These are phyloP conservation scores for Cutaneotrichosporon sp. DNA, from an alignment of 1,284 basidiomycete genomes.

Conservation along the genomic window DNA sequence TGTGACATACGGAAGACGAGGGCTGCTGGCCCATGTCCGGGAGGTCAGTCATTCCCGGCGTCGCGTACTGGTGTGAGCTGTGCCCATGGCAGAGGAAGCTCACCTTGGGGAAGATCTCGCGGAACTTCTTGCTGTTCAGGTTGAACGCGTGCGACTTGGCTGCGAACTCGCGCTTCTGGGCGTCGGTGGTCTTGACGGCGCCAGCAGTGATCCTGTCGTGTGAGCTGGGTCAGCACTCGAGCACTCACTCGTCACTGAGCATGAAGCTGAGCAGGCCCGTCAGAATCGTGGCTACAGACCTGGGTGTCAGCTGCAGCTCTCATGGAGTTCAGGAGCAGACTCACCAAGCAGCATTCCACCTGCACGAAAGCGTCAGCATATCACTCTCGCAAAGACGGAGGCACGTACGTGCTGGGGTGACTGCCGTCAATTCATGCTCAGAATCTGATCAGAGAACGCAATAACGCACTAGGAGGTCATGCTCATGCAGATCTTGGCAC, in stretches of 20 bases:
- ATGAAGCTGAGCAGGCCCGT: constrained; percentile 95
- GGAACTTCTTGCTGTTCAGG: constrained; percentile 73
- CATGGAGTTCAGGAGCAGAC: no score
- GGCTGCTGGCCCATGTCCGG: constrained; percentile 74
- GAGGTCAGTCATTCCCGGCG: constrained; percentile 65
- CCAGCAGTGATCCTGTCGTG: constrained; percentile 78
- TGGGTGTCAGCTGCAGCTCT: constrained; percentile 13
- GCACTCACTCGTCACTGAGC: constrained; percentile 76
- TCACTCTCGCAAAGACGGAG: constrained; percentile 11
- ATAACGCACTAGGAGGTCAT: constrained; percentile 84
- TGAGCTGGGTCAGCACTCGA: background rate
- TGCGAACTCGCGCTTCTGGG: constrained; percentile 76
- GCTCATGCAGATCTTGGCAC: constrained; percentile 93
- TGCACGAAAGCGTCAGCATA: constrained; percentile 18
- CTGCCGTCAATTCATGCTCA: constrained; percentile 22
- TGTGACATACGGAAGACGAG: constrained; percentile 19
- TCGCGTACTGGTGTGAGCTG: constrained; percentile 63
- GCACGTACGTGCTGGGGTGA: constrained; percentile 50
- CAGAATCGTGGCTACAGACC: constrained; percentile 62
- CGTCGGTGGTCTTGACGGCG: constrained; percentile 75
- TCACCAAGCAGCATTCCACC: constrained; percentile 53
- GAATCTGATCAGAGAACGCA: background rate
- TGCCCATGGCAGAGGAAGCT: no score
- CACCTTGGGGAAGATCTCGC: constrained; percentile 80
- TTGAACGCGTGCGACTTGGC: constrained; percentile 83